phyloP scores from a whole-genome alignment of 1,284 basidiomycete species.

The Rhodotorula sp. region DNA sequence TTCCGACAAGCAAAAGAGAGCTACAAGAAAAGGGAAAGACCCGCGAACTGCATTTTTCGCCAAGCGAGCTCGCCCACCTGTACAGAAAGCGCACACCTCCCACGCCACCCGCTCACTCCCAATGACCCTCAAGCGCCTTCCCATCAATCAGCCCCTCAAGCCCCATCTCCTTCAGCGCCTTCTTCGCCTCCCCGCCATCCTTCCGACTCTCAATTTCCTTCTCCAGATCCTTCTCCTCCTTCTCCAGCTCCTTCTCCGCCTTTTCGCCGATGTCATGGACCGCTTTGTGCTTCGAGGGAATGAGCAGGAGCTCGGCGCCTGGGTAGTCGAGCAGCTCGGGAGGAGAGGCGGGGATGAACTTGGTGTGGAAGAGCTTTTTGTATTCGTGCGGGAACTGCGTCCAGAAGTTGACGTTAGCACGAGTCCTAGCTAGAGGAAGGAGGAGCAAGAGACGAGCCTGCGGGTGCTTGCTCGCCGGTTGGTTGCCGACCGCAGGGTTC shows the following conservation, averaged over 20 bases:
- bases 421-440: not conserved
- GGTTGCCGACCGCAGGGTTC: conserved; percentile 32
- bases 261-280: conserved; percentile 57
- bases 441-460: conserved; percentile 5
- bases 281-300: conserved; percentile 57
- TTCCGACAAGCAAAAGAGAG: too few species aligned
- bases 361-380: conserved; percentile 41
- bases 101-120: conserved; percentile 25
- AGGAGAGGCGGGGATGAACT: conserved; percentile 60
- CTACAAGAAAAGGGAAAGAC: too few species aligned
- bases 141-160: conserved; percentile 32
- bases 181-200: conserved; percentile 49
- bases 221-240: conserved; percentile 54
- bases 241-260: conserved; percentile 56
- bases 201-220: conserved; percentile 55
- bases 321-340: conserved; percentile 60
- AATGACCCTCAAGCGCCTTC: conserved; percentile 41
- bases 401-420: not conserved
- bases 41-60: too few species aligned
- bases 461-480: conserved; percentile 27
- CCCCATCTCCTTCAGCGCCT: conserved; percentile 30
- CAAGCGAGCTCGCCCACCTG: too few species aligned
- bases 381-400: conserved; percentile 38
- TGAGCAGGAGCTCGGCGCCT: conserved; percentile 61
- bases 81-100: too few species aligned